Conservation (phyloP, 768 basidiomycete genomes). For the Boletellus emodensis region DNA sequence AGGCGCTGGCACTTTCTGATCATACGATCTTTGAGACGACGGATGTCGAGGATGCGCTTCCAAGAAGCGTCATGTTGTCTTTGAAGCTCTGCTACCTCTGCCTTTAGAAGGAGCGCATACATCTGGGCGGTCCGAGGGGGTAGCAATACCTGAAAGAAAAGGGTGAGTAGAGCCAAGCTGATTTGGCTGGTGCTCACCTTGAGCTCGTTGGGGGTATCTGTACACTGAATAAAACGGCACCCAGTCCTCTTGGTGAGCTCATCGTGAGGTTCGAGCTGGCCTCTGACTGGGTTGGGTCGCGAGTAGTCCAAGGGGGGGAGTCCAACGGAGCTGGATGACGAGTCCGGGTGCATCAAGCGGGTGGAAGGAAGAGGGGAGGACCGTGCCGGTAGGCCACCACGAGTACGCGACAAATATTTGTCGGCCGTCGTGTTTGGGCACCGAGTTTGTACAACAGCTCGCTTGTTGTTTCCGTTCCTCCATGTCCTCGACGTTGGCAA, state of each 20-base stretch:
- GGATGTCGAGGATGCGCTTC: slow-evolving; percentile 69
- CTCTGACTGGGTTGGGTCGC: slow-evolving; percentile 63
- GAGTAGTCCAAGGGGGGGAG: slow-evolving; percentile 48
- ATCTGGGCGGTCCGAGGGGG: slow-evolving; percentile 63
- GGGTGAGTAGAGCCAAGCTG: background rate
- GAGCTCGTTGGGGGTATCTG: slow-evolving; percentile 72
- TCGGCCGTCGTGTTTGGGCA: slow-evolving; percentile 18
- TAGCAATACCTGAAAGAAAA: slow-evolving; percentile 52
- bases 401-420: slow-evolving; percentile 8
- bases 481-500: slow-evolving; percentile 63
- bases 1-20: slow-evolving; percentile 73
- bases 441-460: slow-evolving; percentile 24
- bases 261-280: slow-evolving; percentile 70
- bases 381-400: slow-evolving; percentile 11
- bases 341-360: slow-evolving; percentile 22
- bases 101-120: slow-evolving; percentile 61
- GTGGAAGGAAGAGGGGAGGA: slow-evolving; percentile 5
- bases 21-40: slow-evolving; percentile 78
- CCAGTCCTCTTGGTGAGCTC: slow-evolving; percentile 46
- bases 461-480: background rate
- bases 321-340: slow-evolving; percentile 20
- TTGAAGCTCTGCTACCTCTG: slow-evolving; percentile 57
- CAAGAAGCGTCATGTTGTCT: slow-evolving; percentile 55
- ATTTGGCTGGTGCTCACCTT: slow-evolving; percentile 42
- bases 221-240: slow-evolving; percentile 71